Percentiles rank a stretch among this genome's conserved stretches.
Conservation (phyloP, 257 asterid genomes). For the Jasminum sambac region DNA sequence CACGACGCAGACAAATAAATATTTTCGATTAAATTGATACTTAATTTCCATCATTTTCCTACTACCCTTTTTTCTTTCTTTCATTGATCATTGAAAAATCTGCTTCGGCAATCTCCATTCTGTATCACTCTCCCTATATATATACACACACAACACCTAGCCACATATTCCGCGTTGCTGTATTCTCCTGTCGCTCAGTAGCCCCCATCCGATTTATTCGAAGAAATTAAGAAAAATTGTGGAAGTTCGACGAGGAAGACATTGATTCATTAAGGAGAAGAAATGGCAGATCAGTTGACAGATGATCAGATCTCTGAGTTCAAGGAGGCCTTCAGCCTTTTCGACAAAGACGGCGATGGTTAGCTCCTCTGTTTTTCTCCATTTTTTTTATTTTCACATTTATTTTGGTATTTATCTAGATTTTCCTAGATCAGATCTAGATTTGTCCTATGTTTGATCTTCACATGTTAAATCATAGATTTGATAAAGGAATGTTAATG, state of each 20-base stretch:
- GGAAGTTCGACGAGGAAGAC: neutral
- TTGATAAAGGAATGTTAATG: neutral
- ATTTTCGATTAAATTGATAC: neutral
- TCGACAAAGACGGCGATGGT: slow-evolving; percentile 72
- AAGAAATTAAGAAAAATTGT: slow-evolving; percentile 12
- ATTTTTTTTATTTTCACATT: neutral
- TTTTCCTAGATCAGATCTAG: slow-evolving; percentile 33
- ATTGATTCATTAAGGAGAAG: slow-evolving; percentile 12
- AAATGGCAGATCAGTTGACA: slow-evolving; percentile 64
- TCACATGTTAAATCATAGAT: neutral
- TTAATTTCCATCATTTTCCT: neutral
- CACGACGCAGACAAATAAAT: neutral
- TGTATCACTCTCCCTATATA: neutral
- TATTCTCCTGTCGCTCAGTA: neutral
- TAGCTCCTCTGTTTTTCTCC: slow-evolving; percentile 8
- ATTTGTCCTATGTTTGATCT: slow-evolving; percentile 7
- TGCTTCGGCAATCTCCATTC: neutral
- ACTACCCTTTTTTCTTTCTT: neutral
- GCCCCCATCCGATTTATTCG: slow-evolving; percentile 15
- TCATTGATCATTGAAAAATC: neutral
- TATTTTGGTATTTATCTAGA: neutral
- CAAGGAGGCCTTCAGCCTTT: slow-evolving; percentile 69
- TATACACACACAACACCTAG: neutral
- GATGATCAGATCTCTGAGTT: slow-evolving; percentile 69
- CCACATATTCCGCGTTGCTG: neutral